Percentiles rank a stretch among this genome's conserved stretches.
Evolutionary conservation across 495 filamentous ascomycete genomes (phyloP).

Genomic region (Chaetomidium leptoderma): DNA sequence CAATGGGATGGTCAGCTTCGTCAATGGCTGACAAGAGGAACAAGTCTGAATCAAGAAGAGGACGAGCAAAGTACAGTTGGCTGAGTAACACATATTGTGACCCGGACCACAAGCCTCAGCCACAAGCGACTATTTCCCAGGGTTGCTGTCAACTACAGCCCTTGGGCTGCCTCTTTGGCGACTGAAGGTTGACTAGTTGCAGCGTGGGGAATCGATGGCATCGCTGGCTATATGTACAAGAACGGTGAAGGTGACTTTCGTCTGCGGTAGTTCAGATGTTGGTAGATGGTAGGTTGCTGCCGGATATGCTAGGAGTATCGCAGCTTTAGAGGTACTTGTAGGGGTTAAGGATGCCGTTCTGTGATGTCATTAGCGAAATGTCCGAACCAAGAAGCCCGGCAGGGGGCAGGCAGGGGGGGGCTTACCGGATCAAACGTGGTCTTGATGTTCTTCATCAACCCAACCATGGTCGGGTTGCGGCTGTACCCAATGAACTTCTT

Average conservation of each 20-base stretch:
- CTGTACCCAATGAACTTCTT: slow-evolving; percentile 92
- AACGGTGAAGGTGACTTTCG: not conserved
- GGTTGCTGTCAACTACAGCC: not conserved
- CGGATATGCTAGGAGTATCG: not conserved
- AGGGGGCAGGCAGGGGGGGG: slow-evolving; percentile 33
- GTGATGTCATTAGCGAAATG: slow-evolving; percentile 14
- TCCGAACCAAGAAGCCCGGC: not conserved
- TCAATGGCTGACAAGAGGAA: not conserved
- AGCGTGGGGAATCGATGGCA: not conserved
- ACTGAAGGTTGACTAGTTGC: not conserved
- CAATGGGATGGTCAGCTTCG: not conserved
- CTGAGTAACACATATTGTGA: not conserved
- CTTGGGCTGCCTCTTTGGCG: not conserved
- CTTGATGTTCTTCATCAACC: slow-evolving; percentile 92
- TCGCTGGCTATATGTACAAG: slow-evolving; percentile 16
- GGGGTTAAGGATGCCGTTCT: slow-evolving; percentile 86
- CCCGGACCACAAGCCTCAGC: not conserved
- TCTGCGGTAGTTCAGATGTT: not conserved
- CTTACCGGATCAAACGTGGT: slow-evolving; percentile 84
- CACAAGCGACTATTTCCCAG: not conserved
- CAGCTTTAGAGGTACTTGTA: slow-evolving; percentile 66
- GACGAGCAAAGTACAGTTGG: not conserved
- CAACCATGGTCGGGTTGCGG: slow-evolving; percentile 76
- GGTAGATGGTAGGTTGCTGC: not conserved
- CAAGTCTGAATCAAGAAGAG: not conserved